Evolutionary conservation across 495 filamentous ascomycete species (phyloP).

Genomic region (Mytilinidion resinicola): DNA sequence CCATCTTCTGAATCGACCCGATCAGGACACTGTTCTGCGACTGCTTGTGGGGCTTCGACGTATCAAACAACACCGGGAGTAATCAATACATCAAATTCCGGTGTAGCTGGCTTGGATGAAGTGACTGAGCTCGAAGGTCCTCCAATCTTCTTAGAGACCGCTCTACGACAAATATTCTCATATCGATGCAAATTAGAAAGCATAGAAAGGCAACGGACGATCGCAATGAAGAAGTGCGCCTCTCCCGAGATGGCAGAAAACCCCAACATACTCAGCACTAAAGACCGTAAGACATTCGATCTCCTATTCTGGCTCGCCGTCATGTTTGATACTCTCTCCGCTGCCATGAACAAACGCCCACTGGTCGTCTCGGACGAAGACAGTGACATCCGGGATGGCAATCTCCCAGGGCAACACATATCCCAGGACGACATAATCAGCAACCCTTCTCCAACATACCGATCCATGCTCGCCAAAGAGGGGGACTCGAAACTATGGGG

Average conservation of each 20-base stretch:
- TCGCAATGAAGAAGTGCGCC: slow-evolving; percentile 2
- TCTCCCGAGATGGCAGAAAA: not conserved
- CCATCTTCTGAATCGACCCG: not conserved
- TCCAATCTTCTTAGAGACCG: slow-evolving; percentile 38
- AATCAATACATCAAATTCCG: not conserved
- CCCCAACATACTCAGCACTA: slow-evolving; percentile 18
- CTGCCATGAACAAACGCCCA: slow-evolving; percentile 44
- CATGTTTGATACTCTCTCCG: slow-evolving; percentile 47
- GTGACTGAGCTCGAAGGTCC: slow-evolving; percentile 39
- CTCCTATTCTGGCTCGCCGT: slow-evolving; percentile 46
- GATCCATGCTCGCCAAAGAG: not conserved
- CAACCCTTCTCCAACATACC: not conserved
- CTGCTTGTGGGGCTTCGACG: too few relatives aligned
- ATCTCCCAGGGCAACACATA: too few relatives aligned
- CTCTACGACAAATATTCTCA: slow-evolving; percentile 29
- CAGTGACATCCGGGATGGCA: slow-evolving; percentile 33
- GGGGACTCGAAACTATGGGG: slow-evolving; percentile 31
- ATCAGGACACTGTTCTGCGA: not conserved
- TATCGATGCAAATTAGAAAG: slow-evolving; percentile 31
- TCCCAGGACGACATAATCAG: not conserved
- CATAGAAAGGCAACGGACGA: slow-evolving; percentile 2
- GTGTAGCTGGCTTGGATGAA: slow-evolving; percentile 12
- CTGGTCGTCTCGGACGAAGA: slow-evolving; percentile 45
- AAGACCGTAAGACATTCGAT: slow-evolving; percentile 38
- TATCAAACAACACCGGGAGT: too few relatives aligned